Evolutionary conservation across 768 basidiomycete genomes (phyloP).

Genomic region (Plicaturopsis crispa): DNA sequence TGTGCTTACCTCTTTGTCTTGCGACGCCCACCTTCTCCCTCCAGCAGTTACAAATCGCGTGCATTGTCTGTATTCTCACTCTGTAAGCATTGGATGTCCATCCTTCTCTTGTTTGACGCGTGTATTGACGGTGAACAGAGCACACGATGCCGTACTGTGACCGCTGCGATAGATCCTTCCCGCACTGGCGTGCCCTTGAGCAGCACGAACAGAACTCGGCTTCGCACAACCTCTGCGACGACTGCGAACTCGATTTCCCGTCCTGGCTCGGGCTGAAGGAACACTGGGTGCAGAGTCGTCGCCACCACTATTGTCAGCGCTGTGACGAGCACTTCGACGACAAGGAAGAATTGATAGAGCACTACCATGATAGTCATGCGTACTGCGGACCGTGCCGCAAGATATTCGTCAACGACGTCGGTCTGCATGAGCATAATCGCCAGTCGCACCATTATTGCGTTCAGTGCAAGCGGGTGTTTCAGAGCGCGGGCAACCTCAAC

Average conservation of each 20-base stretch:
- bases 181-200: slow-evolving; percentile 14
- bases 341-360: slow-evolving; percentile 24
- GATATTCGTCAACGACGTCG: slow-evolving; percentile 31
- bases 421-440: slow-evolving; percentile 40
- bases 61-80: too few relatives aligned
- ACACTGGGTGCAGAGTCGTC: slow-evolving; percentile 44
- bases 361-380: slow-evolving; percentile 31
- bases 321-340: slow-evolving; percentile 38
- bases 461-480: neutral
- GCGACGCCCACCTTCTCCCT: too few relatives aligned
- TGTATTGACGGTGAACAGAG: too few relatives aligned
- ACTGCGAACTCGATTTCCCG: slow-evolving; percentile 40
- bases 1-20: too few relatives aligned
- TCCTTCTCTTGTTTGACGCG: too few relatives aligned
- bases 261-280: slow-evolving; percentile 29
- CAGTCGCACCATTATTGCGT: slow-evolving; percentile 22
- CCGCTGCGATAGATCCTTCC: slow-evolving; percentile 32
- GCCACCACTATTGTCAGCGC: slow-evolving; percentile 43
- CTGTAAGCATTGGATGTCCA: neutral
- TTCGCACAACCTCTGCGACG: slow-evolving; percentile 35
- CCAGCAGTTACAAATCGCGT: too few relatives aligned
- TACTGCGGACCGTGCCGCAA: slow-evolving; percentile 35
- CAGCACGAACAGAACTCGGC: slow-evolving; percentile 29
- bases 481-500: neutral
- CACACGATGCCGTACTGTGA: slow-evolving; percentile 26